Evolutionary conservation across 345 rosid genomes (phyloP).

Genomic region (Populus alba): DNA sequence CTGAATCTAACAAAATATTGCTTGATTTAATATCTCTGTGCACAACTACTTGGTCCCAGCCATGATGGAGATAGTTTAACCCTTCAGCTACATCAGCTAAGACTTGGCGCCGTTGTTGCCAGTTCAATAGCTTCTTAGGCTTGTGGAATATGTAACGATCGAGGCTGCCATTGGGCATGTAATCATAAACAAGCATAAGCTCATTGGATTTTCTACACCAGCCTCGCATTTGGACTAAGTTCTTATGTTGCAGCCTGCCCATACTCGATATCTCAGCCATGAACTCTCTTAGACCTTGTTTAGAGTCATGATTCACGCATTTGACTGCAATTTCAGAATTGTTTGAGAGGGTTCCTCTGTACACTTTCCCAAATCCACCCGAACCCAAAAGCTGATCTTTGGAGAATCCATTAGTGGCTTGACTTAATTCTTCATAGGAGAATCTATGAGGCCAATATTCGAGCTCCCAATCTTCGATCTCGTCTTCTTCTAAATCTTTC

Average conservation of each 20-base stretch:
- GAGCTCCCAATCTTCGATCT: slow-evolving; percentile 80
- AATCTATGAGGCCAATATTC: slow-evolving; percentile 92
- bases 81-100: slow-evolving; percentile 83
- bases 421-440: slow-evolving; percentile 64
- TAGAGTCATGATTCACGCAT: slow-evolving; percentile 82
- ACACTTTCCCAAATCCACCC: slow-evolving; percentile 82
- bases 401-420: slow-evolving; percentile 65
- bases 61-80: slow-evolving; percentile 73
- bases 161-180: slow-evolving; percentile 83
- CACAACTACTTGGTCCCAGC: slow-evolving; percentile 87
- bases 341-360: slow-evolving; percentile 56
- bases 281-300: slow-evolving; percentile 85
- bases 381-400: slow-evolving; percentile 60
- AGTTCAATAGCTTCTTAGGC: slow-evolving; percentile 50
- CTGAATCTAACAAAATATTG: slow-evolving; percentile 69
- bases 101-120: slow-evolving; percentile 55
- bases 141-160: slow-evolving; percentile 67
- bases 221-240: slow-evolving; percentile 74
- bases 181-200: slow-evolving; percentile 77
- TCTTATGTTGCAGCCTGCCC: slow-evolving; percentile 86
- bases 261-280: slow-evolving; percentile 94
- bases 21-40: slow-evolving; percentile 85
- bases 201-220: slow-evolving; percentile 81
- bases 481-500: slow-evolving; percentile 50
- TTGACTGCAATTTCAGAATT: slow-evolving; percentile 64